phyloP scores from a whole-genome alignment of 257 asterid species.

The Gynochthodes officinalis region DNA sequence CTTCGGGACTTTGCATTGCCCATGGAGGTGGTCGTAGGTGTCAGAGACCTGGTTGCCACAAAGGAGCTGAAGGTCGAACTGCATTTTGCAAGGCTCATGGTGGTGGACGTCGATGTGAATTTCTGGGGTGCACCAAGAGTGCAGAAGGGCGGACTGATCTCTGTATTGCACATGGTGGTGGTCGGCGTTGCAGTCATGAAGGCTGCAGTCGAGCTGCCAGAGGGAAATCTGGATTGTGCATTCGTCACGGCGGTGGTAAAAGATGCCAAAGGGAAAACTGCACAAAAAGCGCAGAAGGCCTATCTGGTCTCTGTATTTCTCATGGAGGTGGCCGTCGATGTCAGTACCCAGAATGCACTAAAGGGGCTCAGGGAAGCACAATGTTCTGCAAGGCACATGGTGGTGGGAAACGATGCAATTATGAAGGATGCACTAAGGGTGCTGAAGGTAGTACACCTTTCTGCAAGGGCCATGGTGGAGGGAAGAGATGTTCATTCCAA shows the following conservation, averaged over 20 bases:
- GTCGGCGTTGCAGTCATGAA: constrained; percentile 73
- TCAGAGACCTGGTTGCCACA: constrained; percentile 74
- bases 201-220: constrained; percentile 82
- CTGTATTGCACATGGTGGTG: constrained; percentile 96
- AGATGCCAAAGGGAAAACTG: constrained; percentile 84
- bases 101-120: constrained; percentile 90
- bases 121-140: constrained; percentile 84
- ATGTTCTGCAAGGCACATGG: constrained; percentile 93
- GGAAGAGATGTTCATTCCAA: constrained; percentile 75
- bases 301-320: constrained; percentile 92
- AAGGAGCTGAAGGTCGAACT: constrained; percentile 96
- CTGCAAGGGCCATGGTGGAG: constrained; percentile 97
- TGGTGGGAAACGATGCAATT: constrained; percentile 82
- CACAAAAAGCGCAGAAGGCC: constrained; percentile 88
- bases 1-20: constrained; percentile 88
- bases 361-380: constrained; percentile 95
- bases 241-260: constrained; percentile 97
- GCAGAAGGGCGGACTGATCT: constrained; percentile 92
- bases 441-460: constrained; percentile 93
- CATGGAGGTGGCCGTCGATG: constrained; percentile 96
- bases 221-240: constrained; percentile 88
- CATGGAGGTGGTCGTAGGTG: constrained; percentile 98
- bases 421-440: constrained; percentile 69
- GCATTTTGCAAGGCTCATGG: constrained; percentile 98
- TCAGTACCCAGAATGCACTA: constrained; percentile 57